Conservation (phyloP, 2,329 filamentous ascomycete species). For the Penicillium sclerotigenum region DNA sequence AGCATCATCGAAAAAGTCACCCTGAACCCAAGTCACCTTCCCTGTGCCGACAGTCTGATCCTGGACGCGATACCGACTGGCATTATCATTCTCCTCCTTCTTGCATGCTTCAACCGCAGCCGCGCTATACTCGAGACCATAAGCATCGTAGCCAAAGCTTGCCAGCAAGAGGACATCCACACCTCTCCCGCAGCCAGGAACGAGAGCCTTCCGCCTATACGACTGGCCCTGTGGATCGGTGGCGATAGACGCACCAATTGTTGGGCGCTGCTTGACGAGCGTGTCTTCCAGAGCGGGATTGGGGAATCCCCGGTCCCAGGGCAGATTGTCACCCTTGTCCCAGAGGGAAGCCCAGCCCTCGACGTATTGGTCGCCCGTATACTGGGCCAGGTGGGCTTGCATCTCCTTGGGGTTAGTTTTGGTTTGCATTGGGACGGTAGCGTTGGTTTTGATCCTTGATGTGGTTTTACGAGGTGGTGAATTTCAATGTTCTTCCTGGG, state of each 20-base stretch:
- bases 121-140: conserved; percentile 67
- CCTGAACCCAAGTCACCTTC: conserved; percentile 41
- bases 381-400: conserved; percentile 43
- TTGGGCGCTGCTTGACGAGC: conserved; percentile 39
- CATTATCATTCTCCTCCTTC: conserved; percentile 33
- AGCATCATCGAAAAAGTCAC: conserved; percentile 46
- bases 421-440: conserved; percentile 12
- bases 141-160: conserved; percentile 71
- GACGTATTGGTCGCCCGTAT: conserved; percentile 41
- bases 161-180: conserved; percentile 76
- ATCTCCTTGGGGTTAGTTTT: conserved; percentile 26
- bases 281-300: conserved; percentile 59
- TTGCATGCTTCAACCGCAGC: conserved; percentile 45
- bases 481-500: background rate
- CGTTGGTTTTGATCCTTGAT: conserved; percentile 2
- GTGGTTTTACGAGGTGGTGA: background rate
- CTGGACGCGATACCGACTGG: conserved; percentile 35
- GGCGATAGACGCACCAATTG: conserved; percentile 38
- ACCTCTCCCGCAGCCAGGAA: conserved; percentile 78
- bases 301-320: conserved; percentile 59
- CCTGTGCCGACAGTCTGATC: conserved; percentile 38
- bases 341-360: conserved; percentile 57
- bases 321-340: conserved; percentile 51
- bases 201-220: conserved; percentile 58
- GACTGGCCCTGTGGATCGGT: conserved; percentile 19